Evolutionary conservation across 2,329 filamentous ascomycete genomes (phyloP).

Genomic region (Plectosphaerella cucumerina): DNA sequence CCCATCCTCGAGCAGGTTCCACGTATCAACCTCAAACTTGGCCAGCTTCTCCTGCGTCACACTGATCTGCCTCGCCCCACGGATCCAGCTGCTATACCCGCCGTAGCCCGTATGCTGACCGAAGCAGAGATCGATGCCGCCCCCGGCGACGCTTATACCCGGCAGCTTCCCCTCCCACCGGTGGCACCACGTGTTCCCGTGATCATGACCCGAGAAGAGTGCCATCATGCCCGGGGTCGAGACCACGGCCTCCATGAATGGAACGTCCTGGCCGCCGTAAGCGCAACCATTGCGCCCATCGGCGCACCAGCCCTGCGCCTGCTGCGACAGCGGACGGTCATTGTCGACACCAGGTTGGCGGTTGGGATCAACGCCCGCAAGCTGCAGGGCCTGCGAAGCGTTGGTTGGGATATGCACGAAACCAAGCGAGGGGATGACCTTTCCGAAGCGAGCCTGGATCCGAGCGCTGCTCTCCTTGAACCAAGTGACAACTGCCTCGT

Average conservation of each 20-base stretch:
- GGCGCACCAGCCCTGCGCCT: slow-evolving; percentile 24
- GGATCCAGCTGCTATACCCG: slow-evolving; percentile 61
- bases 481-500: slow-evolving; percentile 37
- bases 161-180: slow-evolving; percentile 25
- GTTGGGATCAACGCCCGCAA: slow-evolving; percentile 18
- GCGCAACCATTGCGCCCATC: slow-evolving; percentile 18
- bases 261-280: slow-evolving; percentile 40
- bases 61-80: slow-evolving; percentile 53
- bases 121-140: slow-evolving; percentile 47
- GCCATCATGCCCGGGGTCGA: slow-evolving; percentile 44
- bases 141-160: slow-evolving; percentile 22
- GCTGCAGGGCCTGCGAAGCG: slow-evolving; percentile 22
- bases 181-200: slow-evolving; percentile 49
- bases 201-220: slow-evolving; percentile 57
- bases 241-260: slow-evolving; percentile 53
- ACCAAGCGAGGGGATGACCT: slow-evolving; percentile 36
- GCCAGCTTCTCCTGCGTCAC: slow-evolving; percentile 38
- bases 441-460: slow-evolving; percentile 21
- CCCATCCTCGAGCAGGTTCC: slow-evolving; percentile 56
- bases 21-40: slow-evolving; percentile 46
- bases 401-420: slow-evolving; percentile 45
- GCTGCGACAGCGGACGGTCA: slow-evolving; percentile 23
- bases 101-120: slow-evolving; percentile 66
- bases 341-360: slow-evolving; percentile 29
- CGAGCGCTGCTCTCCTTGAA: slow-evolving; percentile 30